Evolutionary conservation across 208 protist species (phyloP).

Genomic region (Trichomonas vaginalis): DNA sequence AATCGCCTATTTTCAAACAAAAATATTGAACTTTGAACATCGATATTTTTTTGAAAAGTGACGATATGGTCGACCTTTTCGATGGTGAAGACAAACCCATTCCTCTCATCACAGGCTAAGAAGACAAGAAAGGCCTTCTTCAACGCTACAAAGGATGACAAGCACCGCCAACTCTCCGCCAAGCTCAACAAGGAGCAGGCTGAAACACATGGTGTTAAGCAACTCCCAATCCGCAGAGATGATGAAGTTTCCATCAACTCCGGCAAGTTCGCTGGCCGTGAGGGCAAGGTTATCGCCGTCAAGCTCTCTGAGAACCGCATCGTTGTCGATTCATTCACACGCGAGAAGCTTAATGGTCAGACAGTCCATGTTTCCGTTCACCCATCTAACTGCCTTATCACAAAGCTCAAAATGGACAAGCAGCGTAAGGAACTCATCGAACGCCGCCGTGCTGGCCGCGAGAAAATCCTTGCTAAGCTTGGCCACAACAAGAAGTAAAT

Average conservation of each 20-base stretch:
- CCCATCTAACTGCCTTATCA: conserved; percentile 93
- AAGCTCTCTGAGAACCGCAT: background rate
- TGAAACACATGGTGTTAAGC: background rate
- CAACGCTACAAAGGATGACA: background rate
- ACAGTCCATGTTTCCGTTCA: conserved; percentile 55
- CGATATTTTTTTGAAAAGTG: no score
- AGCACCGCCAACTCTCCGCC: background rate
- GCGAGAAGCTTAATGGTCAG: background rate
- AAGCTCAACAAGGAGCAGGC: background rate
- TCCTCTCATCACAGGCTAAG: background rate
- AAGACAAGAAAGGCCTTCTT: background rate
- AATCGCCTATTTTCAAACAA: no score
- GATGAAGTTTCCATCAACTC: background rate
- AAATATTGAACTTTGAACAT: no score
- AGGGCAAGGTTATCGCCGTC: background rate
- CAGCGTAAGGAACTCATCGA: conserved; percentile 84
- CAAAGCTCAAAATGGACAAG: conserved; percentile 89
- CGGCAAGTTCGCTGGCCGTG: background rate
- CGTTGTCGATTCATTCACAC: background rate
- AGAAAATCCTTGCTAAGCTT: background rate
- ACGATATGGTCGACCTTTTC: background rate
- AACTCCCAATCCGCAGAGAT: background rate
- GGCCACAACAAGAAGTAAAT: background rate
- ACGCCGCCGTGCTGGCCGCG: background rate
- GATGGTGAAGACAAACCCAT: background rate